These are phyloP conservation scores for Neolentinus lepideus DNA, from an alignment of 1,284 basidiomycete species.

Conservation along the genomic window DNA sequence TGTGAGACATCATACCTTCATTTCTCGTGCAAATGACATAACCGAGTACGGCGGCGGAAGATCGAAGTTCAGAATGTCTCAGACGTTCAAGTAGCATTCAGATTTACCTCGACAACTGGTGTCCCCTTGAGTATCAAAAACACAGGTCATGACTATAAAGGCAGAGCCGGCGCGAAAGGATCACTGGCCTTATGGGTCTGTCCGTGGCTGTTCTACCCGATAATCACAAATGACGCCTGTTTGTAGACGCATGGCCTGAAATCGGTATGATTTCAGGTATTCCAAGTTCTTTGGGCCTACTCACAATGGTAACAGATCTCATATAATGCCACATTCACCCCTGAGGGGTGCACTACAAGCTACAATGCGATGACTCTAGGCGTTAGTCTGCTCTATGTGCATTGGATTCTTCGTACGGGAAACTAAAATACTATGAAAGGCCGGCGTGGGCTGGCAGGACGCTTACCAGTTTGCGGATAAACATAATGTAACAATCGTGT, in stretches of 20 bases:
- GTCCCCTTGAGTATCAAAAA: slow-evolving; percentile 32
- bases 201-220: slow-evolving; percentile 19
- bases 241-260: slow-evolving; percentile 17
- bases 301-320: slow-evolving; percentile 11
- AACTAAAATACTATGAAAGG: slow-evolving; percentile 6
- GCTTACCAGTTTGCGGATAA: slow-evolving; percentile 25
- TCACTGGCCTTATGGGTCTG: slow-evolving; percentile 22
- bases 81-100: slow-evolving; percentile 26
- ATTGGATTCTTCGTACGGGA: background rate
- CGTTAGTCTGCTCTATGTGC: slow-evolving; percentile 10
- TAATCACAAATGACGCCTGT: no score
- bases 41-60: slow-evolving; percentile 11
- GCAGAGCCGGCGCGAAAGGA: slow-evolving; percentile 23
- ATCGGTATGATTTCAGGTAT: slow-evolving; percentile 13
- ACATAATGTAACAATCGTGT: slow-evolving; percentile 24
- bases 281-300: background rate
- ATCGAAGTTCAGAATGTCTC: slow-evolving; percentile 20
- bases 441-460: slow-evolving; percentile 19
- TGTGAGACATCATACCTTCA: slow-evolving; percentile 12
- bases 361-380: slow-evolving; percentile 21
- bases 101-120: slow-evolving; percentile 24
- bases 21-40: background rate
- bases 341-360: slow-evolving; percentile 15
- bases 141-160: slow-evolving; percentile 32
- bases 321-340: slow-evolving; percentile 14